Conservation (phyloP, 495 filamentous ascomycete species). For the Trichoderma orchidacearum region DNA sequence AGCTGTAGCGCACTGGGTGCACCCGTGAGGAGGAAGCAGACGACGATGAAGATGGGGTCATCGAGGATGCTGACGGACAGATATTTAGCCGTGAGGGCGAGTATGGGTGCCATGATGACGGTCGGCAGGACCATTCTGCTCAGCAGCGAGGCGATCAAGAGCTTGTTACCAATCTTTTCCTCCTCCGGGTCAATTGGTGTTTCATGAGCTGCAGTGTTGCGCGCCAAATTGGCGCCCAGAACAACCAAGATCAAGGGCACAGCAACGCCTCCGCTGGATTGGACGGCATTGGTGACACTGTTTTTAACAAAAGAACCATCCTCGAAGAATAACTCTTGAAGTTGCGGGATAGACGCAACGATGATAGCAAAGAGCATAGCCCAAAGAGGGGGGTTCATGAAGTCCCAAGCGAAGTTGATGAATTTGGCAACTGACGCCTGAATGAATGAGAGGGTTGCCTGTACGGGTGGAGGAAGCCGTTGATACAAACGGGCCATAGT, state of each 20-base stretch:
- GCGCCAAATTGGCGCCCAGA: conserved; percentile 79
- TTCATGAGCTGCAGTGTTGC: conserved; percentile 51
- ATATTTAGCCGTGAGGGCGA: conserved; percentile 84
- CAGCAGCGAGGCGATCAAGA: conserved; percentile 75
- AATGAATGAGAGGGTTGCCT: conserved; percentile 34
- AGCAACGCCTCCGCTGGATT: conserved; percentile 76
- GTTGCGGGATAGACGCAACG: conserved; percentile 74
- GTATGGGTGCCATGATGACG: conserved; percentile 82
- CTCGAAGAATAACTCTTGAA: conserved; percentile 78
- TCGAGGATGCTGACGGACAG: conserved; percentile 88
- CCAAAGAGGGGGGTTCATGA: conserved; percentile 98
- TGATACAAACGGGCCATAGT: conserved; percentile 11
- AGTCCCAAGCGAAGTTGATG: conserved; percentile 58
- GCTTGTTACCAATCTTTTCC: conserved; percentile 50
- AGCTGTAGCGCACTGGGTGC: conserved; percentile 90
- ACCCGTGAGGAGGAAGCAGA: conserved; percentile 90
- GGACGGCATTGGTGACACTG: conserved; percentile 78
- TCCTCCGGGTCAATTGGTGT: conserved; percentile 45
- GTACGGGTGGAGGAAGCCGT: conserved; percentile 44
- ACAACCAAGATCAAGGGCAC: conserved; percentile 96
- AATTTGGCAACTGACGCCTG: conserved; percentile 34
- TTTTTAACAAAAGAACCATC: conserved; percentile 85
- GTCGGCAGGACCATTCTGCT: conserved; percentile 88
- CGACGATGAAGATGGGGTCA: conserved; percentile 95
- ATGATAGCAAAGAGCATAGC: conserved; percentile 85